phyloP scores from a whole-genome alignment of 2,329 filamentous ascomycete genomes.

The Cytospora piceicola region DNA sequence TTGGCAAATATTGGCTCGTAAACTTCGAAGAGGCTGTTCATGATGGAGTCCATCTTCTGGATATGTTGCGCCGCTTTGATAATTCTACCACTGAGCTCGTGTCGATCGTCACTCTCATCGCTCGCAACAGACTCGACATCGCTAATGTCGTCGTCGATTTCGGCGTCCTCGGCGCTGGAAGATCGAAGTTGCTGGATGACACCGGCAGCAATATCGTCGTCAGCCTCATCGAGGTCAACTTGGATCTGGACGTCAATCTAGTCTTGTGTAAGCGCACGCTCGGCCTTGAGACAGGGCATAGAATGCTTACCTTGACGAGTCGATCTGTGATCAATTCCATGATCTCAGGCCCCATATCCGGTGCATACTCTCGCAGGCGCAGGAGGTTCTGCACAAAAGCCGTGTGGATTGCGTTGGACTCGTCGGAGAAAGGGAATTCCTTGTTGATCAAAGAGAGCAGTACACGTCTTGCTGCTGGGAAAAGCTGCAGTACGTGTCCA shows the following conservation, averaged over 20 bases:
- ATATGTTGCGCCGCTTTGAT: slow-evolving; percentile 79
- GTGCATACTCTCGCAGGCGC: slow-evolving; percentile 74
- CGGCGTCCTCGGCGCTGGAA: slow-evolving; percentile 48
- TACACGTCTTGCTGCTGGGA: slow-evolving; percentile 75
- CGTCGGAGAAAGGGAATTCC: slow-evolving; percentile 77
- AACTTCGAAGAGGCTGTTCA: slow-evolving; percentile 84
- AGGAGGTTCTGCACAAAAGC: slow-evolving; percentile 88
- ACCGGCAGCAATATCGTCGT: slow-evolving; percentile 81
- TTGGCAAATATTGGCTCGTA: slow-evolving; percentile 75
- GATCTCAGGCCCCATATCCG: slow-evolving; percentile 77
- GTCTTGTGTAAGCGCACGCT: slow-evolving; percentile 15
- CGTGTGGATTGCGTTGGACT: slow-evolving; percentile 77
- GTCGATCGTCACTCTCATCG: slow-evolving; percentile 66
- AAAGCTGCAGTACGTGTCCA: slow-evolving; percentile 75
- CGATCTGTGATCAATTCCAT: slow-evolving; percentile 82
- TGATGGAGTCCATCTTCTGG: slow-evolving; percentile 86
- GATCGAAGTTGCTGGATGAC: slow-evolving; percentile 59
- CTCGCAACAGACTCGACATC: slow-evolving; percentile 73
- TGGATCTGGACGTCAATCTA: slow-evolving; percentile 91
- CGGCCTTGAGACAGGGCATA: not conserved
- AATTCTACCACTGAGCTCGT: slow-evolving; percentile 65
- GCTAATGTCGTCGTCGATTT: slow-evolving; percentile 58
- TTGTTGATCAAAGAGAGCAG: slow-evolving; percentile 68
- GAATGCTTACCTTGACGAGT: slow-evolving; percentile 65
- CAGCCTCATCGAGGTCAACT: slow-evolving; percentile 87